Evolutionary conservation across 2,329 filamentous ascomycete species (phyloP).

Genomic region (Calonectria fujianensis): DNA sequence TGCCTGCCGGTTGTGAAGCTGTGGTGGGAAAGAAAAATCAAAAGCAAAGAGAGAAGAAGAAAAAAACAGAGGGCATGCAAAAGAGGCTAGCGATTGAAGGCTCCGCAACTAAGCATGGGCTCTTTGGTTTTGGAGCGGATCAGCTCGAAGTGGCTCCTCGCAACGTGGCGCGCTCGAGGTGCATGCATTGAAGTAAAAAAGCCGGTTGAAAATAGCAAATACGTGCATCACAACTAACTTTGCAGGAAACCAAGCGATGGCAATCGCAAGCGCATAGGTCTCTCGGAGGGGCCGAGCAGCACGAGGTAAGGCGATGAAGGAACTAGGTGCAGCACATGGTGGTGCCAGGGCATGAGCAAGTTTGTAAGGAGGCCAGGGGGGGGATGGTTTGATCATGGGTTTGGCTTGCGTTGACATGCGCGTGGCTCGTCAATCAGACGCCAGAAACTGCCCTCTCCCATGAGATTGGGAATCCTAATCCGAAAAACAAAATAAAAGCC

Average conservation of each 20-base stretch:
- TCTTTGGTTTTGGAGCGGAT: conserved; percentile 4
- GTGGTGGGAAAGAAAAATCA: neutral
- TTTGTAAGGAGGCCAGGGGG: neutral
- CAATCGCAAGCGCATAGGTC: neutral
- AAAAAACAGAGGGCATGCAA: neutral
- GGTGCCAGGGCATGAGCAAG: neutral
- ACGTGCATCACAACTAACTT: neutral
- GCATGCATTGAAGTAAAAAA: conserved; percentile 1
- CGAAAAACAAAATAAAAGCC: neutral
- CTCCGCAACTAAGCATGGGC: conserved; percentile 16
- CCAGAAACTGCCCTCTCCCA: neutral
- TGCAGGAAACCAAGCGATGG: neutral
- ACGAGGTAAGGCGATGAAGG: conserved; percentile 8
- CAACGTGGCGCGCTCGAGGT: conserved; percentile 9
- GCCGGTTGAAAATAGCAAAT: neutral
- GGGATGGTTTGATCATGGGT: neutral
- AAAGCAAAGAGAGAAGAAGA: neutral
- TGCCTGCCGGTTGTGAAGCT: conserved; percentile 30
- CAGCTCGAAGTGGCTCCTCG: neutral
- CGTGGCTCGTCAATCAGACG: conserved; percentile 2
- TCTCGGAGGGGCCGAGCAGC: neutral
- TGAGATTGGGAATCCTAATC: neutral
- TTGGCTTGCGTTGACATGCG: neutral
- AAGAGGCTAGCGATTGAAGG: conserved; percentile 13
- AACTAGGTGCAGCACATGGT: neutral